Evolutionary conservation across 306 rosid species (phyloP).

Genomic region (Rosa multiflora): DNA sequence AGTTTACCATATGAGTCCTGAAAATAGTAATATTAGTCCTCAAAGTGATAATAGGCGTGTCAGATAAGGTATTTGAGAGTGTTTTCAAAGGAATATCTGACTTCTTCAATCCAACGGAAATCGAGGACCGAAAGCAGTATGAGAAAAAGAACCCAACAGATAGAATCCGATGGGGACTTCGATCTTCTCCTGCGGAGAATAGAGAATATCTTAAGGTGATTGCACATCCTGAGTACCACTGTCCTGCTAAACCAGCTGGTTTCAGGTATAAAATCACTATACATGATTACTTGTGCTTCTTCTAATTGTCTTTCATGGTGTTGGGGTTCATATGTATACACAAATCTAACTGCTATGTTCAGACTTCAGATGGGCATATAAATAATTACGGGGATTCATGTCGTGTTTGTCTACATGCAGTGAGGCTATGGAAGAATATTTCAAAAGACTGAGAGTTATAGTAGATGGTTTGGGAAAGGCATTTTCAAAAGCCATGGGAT

Average conservation of each 20-base stretch:
- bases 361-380: background rate
- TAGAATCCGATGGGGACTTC: conserved; percentile 37
- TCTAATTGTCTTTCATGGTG: background rate
- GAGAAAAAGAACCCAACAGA: conserved; percentile 20
- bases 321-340: background rate
- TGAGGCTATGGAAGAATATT: conserved; percentile 37
- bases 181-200: conserved; percentile 35
- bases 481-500: conserved; percentile 41
- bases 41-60: conserved; percentile 1
- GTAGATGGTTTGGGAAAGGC: conserved; percentile 40
- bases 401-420: conserved; percentile 7
- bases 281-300: background rate
- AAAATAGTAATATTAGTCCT: too few species aligned
- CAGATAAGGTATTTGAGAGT: conserved; percentile 24
- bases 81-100: conserved; percentile 30
- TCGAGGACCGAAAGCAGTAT: conserved; percentile 28
- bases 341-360: background rate
- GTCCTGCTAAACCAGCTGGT: conserved; percentile 29
- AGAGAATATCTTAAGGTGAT: conserved; percentile 49
- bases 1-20: too few species aligned
- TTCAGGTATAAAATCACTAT: conserved; percentile 30
- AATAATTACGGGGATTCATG: background rate
- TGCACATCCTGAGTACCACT: conserved; percentile 39
- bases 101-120: conserved; percentile 35
- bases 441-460: conserved; percentile 30